Evolutionary conservation across 164 flowering plant species (phyloP).

Genomic region (Buxus sempervirens): DNA sequence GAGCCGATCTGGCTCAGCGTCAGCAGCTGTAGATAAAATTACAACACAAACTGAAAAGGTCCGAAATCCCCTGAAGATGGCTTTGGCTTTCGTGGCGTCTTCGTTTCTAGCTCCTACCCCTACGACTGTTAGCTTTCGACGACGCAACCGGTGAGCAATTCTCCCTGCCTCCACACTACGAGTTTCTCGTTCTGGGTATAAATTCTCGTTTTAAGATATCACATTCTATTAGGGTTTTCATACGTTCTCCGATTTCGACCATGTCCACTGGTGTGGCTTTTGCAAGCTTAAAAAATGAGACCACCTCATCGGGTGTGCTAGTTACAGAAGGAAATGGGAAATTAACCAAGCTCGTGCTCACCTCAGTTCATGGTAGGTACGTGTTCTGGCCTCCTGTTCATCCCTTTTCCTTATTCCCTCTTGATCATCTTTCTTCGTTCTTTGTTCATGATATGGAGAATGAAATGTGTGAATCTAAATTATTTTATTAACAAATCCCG

Average conservation of each 20-base stretch:
- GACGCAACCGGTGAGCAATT: slow-evolving; percentile 43
- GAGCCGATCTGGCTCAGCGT: too few relatives aligned
- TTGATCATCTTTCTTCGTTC: not conserved
- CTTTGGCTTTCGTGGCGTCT: slow-evolving; percentile 9
- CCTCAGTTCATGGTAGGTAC: slow-evolving; percentile 57
- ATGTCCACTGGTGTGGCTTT: slow-evolving; percentile 48
- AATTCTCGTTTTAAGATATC: not conserved
- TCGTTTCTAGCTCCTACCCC: slow-evolving; percentile 3
- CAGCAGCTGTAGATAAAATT: too few relatives aligned
- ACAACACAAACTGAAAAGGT: too few relatives aligned
- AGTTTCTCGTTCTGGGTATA: slow-evolving; percentile 2
- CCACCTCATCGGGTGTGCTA: slow-evolving; percentile 39
- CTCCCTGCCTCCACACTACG: not conserved
- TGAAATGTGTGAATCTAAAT: too few relatives aligned
- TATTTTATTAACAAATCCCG: too few relatives aligned
- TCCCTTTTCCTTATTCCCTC: not conserved
- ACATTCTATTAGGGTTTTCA: not conserved
- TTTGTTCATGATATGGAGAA: too few relatives aligned
- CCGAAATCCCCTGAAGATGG: not conserved
- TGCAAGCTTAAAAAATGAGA: slow-evolving; percentile 40
- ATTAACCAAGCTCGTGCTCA: slow-evolving; percentile 68
- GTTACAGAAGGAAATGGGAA: slow-evolving; percentile 64
- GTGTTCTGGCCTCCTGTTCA: not conserved
- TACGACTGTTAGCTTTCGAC: slow-evolving; percentile 21
- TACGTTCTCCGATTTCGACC: slow-evolving; percentile 4